Percentiles rank a stretch among this genome's conserved stretches.
These are phyloP conservation scores for Daldinia grandis DNA, from an alignment of 495 filamentous ascomycete species.

Conservation along the genomic window DNA sequence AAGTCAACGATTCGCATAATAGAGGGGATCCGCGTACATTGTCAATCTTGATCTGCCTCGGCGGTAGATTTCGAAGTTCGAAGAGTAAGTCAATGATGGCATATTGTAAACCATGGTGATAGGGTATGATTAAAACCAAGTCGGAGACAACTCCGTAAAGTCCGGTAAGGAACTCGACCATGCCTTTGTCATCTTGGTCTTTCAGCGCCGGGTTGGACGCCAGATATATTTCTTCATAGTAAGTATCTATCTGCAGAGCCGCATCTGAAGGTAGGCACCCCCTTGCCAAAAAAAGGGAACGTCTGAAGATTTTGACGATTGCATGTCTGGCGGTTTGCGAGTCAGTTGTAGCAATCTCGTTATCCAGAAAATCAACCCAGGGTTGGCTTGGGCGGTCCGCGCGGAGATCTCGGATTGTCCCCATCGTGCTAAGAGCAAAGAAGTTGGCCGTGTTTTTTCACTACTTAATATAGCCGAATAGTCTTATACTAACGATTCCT, in stretches of 20 bases:
- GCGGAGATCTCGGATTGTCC: background rate
- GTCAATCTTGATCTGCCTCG: background rate
- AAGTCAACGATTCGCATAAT: background rate
- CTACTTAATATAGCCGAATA: background rate
- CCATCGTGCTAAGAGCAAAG: background rate
- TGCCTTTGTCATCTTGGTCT: conserved; percentile 1
- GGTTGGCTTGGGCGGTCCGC: background rate
- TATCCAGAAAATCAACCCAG: conserved; percentile 8
- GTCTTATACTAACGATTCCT: background rate
- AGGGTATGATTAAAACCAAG: background rate
- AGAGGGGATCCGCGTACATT: background rate
- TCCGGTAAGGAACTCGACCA: conserved; percentile 1
- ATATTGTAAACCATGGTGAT: conserved; percentile 6
- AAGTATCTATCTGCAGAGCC: conserved; percentile 5
- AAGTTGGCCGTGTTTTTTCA: background rate
- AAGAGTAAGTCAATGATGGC: conserved; percentile 1
- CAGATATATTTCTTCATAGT: conserved; percentile 5
- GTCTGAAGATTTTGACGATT: background rate
- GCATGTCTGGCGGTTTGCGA: conserved; percentile 1
- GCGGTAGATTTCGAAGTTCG: conserved; percentile 5
- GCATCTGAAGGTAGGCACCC: background rate
- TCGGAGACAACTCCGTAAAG: conserved; percentile 4
- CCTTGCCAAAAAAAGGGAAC: background rate
- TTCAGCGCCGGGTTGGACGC: background rate
- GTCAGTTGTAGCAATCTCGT: background rate